These are phyloP conservation scores for Hymenoscyphus linearis DNA, from an alignment of 2,329 filamentous ascomycete species.

Conservation along the genomic window DNA sequence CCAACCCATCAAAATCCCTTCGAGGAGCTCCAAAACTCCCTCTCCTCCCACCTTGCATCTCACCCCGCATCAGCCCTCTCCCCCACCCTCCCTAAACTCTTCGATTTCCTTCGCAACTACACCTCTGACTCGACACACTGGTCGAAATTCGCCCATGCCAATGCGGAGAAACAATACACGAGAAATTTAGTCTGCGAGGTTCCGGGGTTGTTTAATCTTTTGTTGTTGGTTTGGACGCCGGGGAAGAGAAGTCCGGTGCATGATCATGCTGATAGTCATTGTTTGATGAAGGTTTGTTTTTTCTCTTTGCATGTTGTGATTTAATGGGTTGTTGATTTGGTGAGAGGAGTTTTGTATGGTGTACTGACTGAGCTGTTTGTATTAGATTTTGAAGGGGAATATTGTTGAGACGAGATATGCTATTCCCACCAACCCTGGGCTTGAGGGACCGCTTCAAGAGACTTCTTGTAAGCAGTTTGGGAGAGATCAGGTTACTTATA, in stretches of 20 bases:
- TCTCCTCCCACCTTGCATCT: constrained; percentile 1
- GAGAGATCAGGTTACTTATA: constrained; percentile 78
- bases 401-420: constrained; percentile 73
- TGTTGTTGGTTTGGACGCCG: constrained; percentile 85
- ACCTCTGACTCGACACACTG: constrained; percentile 45
- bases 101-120: constrained; percentile 20
- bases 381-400: constrained; percentile 61
- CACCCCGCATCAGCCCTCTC: not conserved
- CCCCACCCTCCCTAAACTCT: constrained; percentile 18
- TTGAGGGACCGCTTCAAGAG: constrained; percentile 13
- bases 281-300: constrained; percentile 70
- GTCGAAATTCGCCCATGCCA: constrained; percentile 66
- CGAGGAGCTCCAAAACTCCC: not conserved
- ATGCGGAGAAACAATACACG: constrained; percentile 68
- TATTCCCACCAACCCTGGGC: constrained; percentile 39
- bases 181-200: constrained; percentile 85
- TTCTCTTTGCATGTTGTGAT: too few species aligned
- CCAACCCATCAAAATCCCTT: not conserved
- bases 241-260: constrained; percentile 81
- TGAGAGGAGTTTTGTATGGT: too few species aligned
- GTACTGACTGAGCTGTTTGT: not conserved
- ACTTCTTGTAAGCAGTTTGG: constrained; percentile 55
- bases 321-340: too few species aligned
- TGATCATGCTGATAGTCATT: constrained; percentile 84
- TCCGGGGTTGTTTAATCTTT: constrained; percentile 60